phyloP scores from a whole-genome alignment of 179 eudicot species.

The Corrigiola litoralis region DNA sequence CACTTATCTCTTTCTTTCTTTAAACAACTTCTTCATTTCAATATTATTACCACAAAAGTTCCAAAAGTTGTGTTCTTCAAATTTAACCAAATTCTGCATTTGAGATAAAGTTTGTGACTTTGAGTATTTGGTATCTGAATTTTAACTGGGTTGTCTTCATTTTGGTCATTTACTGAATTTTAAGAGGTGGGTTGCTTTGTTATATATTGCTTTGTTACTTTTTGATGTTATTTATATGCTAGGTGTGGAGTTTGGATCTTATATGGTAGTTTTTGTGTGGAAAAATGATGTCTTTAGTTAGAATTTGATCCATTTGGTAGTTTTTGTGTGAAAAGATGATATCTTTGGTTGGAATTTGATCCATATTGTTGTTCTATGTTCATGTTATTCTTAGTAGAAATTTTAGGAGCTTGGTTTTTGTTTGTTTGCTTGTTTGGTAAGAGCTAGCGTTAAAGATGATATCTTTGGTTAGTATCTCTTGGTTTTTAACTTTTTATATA shows the following conservation, averaged over 20 bases:
- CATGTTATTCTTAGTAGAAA: not conserved
- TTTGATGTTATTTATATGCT: not conserved
- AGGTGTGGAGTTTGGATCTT: not conserved
- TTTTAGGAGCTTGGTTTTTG: no score
- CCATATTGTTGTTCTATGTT: not conserved
- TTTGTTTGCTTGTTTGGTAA: no score
- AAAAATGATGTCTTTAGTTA: no score
- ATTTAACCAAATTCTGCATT: not conserved
- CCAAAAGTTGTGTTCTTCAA: not conserved
- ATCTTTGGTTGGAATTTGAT: not conserved
- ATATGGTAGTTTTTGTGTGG: not conserved
- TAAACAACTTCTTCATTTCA: not conserved
- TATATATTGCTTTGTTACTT: not conserved
- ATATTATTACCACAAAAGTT: no score
- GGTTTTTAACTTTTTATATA: no score
- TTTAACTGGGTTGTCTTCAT: conserved; percentile 18
- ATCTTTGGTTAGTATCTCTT: no score
- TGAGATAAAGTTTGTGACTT: not conserved
- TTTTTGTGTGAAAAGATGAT: no score
- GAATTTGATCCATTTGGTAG: not conserved
- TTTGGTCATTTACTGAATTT: not conserved
- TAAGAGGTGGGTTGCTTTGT: conserved; percentile 13
- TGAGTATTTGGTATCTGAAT: not conserved
- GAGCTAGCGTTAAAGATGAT: no score
- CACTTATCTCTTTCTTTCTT: not conserved